Evolutionary conservation across 2,329 filamentous ascomycete genomes (phyloP).

Genomic region (Amauroascus niger): DNA sequence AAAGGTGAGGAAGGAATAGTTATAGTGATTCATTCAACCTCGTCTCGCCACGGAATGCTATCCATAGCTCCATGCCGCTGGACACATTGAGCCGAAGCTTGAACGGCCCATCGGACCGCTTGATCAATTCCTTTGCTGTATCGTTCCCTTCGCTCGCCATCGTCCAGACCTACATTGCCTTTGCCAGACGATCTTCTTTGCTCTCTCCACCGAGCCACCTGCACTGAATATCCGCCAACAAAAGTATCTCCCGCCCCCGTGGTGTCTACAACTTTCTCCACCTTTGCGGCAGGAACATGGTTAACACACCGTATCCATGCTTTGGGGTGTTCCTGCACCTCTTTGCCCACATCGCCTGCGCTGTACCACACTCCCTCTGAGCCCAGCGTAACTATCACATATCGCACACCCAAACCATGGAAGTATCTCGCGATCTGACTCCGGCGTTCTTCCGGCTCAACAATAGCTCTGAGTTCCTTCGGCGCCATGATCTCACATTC

Average conservation of each 20-base stretch:
- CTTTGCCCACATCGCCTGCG: constrained; percentile 41
- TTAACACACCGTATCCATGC: constrained; percentile 24
- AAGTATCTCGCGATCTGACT: constrained; percentile 54
- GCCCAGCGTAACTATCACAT: constrained; percentile 77
- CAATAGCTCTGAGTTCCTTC: constrained; percentile 29
- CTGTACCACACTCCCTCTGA: constrained; percentile 64
- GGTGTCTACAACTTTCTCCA: constrained; percentile 70
- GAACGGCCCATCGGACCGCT: constrained; percentile 36
- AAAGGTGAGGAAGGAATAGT: too few relatives aligned
- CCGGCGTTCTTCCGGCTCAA: constrained; percentile 35
- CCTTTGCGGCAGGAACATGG: constrained; percentile 54
- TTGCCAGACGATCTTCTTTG: constrained; percentile 40
- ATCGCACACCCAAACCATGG: constrained; percentile 57
- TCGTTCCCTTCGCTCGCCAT: constrained; percentile 28
- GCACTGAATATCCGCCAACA: constrained; percentile 74
- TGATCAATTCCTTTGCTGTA: constrained; percentile 39
- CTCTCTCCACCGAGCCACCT: constrained; percentile 48
- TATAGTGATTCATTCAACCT: constrained; percentile 29
- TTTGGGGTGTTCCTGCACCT: constrained; percentile 27
- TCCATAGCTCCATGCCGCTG: constrained; percentile 40
- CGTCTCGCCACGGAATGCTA: constrained; percentile 41
- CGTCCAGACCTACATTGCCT: constrained; percentile 39
- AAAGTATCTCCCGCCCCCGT: constrained; percentile 94
- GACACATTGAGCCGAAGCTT: constrained; percentile 38
- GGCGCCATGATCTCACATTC: constrained; percentile 68